Percentiles rank a stretch among this genome's conserved stretches.
phyloP scores from a whole-genome alignment of 306 rosid genomes.

The Hippophae rhamnoides region DNA sequence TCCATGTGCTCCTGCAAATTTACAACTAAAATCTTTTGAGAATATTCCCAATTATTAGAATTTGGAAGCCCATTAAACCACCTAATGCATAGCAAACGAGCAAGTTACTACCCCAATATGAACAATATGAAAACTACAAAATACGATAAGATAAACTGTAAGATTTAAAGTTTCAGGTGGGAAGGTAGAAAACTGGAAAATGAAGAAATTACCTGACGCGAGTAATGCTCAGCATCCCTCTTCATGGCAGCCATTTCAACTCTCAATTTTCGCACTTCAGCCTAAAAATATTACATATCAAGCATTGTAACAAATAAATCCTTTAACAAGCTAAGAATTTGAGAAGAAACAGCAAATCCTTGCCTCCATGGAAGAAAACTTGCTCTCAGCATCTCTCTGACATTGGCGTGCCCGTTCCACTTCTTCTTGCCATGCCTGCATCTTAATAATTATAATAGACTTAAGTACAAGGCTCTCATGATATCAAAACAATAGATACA shows the following conservation, averaged over 20 bases:
- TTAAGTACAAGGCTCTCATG: neutral
- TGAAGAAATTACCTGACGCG: slow-evolving; percentile 70
- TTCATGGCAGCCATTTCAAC: slow-evolving; percentile 99
- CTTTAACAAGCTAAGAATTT: slow-evolving; percentile 5
- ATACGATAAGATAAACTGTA: neutral
- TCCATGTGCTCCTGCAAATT: slow-evolving; percentile 86
- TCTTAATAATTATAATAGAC: slow-evolving; percentile 28
- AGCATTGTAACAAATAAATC: slow-evolving; percentile 13
- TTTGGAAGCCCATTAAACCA: too few relatives aligned
- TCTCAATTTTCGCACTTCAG: slow-evolving; percentile 82
- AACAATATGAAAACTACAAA: neutral
- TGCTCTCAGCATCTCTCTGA: slow-evolving; percentile 95
- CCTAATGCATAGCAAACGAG: neutral
- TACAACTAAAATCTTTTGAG: slow-evolving; percentile 20
- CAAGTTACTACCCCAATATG: neutral
- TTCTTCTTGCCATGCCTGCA: slow-evolving; percentile 98
- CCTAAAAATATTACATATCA: slow-evolving; percentile 41
- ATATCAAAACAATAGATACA: too few relatives aligned
- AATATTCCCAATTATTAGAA: too few relatives aligned
- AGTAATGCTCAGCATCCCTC: slow-evolving; percentile 98
- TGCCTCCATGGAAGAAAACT: slow-evolving; percentile 80
- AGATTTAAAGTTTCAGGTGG: neutral
- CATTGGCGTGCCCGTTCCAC: slow-evolving; percentile 91
- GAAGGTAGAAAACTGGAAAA: slow-evolving; percentile 8
- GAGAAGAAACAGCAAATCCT: slow-evolving; percentile 16